Percentiles rank a stretch among this genome's conserved stretches.
Evolutionary conservation across 768 basidiomycete genomes (phyloP).

Genomic region (Trametes sanguinea): DNA sequence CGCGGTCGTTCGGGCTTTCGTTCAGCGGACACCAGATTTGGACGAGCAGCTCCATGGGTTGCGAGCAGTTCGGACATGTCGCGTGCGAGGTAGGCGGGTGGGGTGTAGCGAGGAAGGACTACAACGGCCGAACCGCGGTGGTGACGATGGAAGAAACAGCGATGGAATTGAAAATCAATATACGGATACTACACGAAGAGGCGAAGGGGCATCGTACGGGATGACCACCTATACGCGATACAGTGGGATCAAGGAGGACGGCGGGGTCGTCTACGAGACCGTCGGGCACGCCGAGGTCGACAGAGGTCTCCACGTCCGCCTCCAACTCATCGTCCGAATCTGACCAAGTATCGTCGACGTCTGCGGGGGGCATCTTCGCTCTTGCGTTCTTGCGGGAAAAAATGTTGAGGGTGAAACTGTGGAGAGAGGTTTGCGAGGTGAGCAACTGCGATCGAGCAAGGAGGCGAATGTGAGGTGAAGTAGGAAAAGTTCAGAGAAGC

Average conservation of each 20-base stretch:
- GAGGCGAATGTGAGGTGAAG: slow-evolving; percentile 24
- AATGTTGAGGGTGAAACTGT: slow-evolving; percentile 12
- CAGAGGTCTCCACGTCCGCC: slow-evolving; percentile 64
- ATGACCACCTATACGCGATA: slow-evolving; percentile 87
- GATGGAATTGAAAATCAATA: slow-evolving; percentile 37
- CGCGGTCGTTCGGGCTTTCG: slow-evolving; percentile 81
- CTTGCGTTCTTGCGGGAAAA: background rate
- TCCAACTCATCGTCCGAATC: slow-evolving; percentile 72
- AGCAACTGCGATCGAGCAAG: slow-evolving; percentile 18
- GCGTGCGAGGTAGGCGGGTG: slow-evolving; percentile 69
- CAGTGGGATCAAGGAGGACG: slow-evolving; percentile 74
- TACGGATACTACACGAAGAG: slow-evolving; percentile 45
- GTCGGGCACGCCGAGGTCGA: slow-evolving; percentile 81
- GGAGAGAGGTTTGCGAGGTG: slow-evolving; percentile 10
- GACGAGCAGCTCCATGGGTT: slow-evolving; percentile 78
- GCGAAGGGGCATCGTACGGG: slow-evolving; percentile 74
- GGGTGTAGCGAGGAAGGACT: slow-evolving; percentile 72
- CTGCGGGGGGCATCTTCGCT: slow-evolving; percentile 38
- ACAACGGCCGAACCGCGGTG: slow-evolving; percentile 19
- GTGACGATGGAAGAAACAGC: slow-evolving; percentile 23
- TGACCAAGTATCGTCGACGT: slow-evolving; percentile 69
- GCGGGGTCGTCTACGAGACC: slow-evolving; percentile 57
- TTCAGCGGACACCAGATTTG: slow-evolving; percentile 93
- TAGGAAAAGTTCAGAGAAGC: slow-evolving; percentile 67
- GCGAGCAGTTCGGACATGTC: slow-evolving; percentile 68